Evolutionary conservation across 164 flowering plant species (phyloP), one percentile per base, ranked within the genome.

Genomic region (Santalum album): DNA sequence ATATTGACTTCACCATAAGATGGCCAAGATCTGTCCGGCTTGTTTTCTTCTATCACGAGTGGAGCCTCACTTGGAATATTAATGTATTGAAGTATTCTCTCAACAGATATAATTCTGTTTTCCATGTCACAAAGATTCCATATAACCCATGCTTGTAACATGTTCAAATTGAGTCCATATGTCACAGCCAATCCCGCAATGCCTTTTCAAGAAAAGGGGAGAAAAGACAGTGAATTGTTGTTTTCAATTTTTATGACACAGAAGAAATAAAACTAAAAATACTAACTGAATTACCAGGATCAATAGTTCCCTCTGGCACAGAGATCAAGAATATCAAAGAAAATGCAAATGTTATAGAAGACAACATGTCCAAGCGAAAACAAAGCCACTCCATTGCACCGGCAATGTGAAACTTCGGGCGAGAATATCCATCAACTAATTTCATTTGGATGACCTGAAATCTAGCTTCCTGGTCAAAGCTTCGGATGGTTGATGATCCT

Each of bases 311-410:
- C 43, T 63, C 56, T 3, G 92, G 96, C 39, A 83, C 34, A 21
- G 77, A 73, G 48, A 81, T 54, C 62, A 83, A 54, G 74, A 83
- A 75, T 48, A 83, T 20, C 64, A 85, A 73, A 7, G 75, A 77
- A 63, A 71, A 70, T 23, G 68, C 78, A 65, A 86, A 86, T 12
- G 80, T 77, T 15, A 79, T 23, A 18, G 75, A 57, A 35, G 90
- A 79, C 35, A 87, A 57, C 68, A 81, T 43, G 58, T 83, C 86
- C 60, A 87, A 55, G 29, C 96, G 87, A 46, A 85, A 69, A 71
- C 87, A 72, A 0, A 87, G 68, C 92, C 96, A 87, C 57, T 83
- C 82, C 84, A 81, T 79, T 23, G 90, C 87, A 45, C 57, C 87
- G 47, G 87, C 76, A 29, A 35, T 56, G 52, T 83, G 57, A 39